Percentiles rank a stretch among this genome's conserved stretches.
Conservation (phyloP, 805 yeast genomes). For the Brettanomyces nanus region DNA sequence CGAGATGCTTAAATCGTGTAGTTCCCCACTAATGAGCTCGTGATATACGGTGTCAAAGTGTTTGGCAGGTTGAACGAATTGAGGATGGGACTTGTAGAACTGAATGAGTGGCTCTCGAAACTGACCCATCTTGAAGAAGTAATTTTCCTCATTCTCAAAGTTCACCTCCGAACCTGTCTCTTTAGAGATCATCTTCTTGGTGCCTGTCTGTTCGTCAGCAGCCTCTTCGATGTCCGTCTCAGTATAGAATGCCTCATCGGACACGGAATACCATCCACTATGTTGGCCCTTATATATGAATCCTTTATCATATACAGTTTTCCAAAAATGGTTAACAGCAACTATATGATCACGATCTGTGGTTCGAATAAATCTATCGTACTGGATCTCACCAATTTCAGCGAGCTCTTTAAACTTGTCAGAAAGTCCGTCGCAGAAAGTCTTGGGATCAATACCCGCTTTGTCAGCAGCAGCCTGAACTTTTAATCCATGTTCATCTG, state of each 20-base stretch:
- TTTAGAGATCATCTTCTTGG: conserved; percentile 32
- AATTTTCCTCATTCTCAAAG: conserved; percentile 74
- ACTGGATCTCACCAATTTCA: conserved; percentile 42
- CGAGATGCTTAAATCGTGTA: conserved; percentile 77
- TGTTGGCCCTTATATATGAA: conserved; percentile 77
- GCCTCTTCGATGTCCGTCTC: conserved; percentile 58
- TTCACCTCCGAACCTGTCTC: conserved; percentile 75
- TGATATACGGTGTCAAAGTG: conserved; percentile 46
- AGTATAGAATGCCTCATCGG: conserved; percentile 92
- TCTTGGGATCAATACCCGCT: conserved; percentile 43
- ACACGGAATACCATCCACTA: conserved; percentile 89
- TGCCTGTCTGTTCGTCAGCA: conserved; percentile 25
- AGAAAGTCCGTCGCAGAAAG: conserved; percentile 66
- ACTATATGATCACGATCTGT: conserved; percentile 73
- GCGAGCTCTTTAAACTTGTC: conserved; percentile 60
- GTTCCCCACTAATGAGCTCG: conserved; percentile 41
- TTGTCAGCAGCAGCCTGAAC: conserved; percentile 77
- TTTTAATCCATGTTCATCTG: conserved; percentile 95
- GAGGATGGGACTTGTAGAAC: conserved; percentile 38
- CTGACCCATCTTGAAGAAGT: conserved; percentile 69
- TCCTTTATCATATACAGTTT: conserved; percentile 45
- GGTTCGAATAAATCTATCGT: conserved; percentile 80
- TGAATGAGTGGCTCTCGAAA: conserved; percentile 49
- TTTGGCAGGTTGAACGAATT: conserved; percentile 58
- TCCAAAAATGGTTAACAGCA: conserved; percentile 69